phyloP scores from a whole-genome alignment of 805 yeast genomes.

The Osmozyma mogii region DNA sequence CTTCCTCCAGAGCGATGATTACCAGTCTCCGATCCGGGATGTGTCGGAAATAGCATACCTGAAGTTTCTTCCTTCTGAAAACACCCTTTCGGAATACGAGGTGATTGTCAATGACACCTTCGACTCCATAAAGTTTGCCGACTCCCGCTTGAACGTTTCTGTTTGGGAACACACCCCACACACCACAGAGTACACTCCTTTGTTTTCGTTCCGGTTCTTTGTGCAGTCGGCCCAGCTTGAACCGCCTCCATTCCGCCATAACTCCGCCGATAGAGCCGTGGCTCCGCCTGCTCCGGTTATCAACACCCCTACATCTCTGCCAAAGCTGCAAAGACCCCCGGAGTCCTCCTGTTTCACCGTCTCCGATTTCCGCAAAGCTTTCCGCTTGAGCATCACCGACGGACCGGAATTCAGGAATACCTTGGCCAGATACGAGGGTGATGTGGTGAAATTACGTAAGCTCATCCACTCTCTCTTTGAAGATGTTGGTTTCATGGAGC shows the following conservation, averaged over 20 bases:
- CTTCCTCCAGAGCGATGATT: constrained; percentile 5
- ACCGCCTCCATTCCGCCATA: constrained; percentile 1
- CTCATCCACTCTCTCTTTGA: constrained; percentile 19
- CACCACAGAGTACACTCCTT: not conserved
- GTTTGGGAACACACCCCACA: constrained; percentile 9
- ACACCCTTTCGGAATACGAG: constrained; percentile 14
- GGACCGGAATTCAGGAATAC: constrained; percentile 36
- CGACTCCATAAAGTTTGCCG: constrained; percentile 1
- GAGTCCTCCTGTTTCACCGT: constrained; percentile 5
- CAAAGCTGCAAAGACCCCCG: not conserved
- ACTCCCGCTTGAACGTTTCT: constrained; percentile 4
- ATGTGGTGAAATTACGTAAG: constrained; percentile 21
- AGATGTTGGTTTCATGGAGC: constrained; percentile 25
- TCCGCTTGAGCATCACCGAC: constrained; percentile 30
- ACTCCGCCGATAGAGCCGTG: constrained; percentile 2
- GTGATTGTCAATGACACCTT: constrained; percentile 11
- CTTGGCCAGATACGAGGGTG: constrained; percentile 23
- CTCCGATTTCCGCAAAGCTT: constrained; percentile 17
- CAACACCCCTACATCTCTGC: not conserved
- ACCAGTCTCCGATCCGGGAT: constrained; percentile 10
- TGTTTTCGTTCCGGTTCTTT: constrained; percentile 5
- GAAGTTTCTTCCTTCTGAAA: constrained; percentile 19
- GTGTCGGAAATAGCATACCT: constrained; percentile 22
- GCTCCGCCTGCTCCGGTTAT: constrained; percentile 10
- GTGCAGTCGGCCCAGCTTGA: not conserved